phyloP scores from a whole-genome alignment of 1,284 basidiomycete genomes.

The Leccinum pachyderme region DNA sequence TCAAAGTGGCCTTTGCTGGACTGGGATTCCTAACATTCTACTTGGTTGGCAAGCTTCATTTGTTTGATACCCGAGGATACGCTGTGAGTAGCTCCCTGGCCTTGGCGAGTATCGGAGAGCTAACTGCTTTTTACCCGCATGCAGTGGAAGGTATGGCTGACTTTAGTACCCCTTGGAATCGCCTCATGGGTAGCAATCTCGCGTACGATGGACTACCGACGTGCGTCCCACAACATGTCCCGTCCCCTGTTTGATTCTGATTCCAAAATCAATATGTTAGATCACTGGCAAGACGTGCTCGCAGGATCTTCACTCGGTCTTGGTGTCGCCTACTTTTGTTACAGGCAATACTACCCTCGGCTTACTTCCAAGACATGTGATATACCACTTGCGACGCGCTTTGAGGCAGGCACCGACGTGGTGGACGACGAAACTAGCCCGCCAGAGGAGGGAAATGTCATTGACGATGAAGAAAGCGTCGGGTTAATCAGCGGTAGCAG shows the following conservation, averaged over 20 bases:
- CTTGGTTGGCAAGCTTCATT: slow-evolving; percentile 71
- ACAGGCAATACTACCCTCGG: slow-evolving; percentile 44
- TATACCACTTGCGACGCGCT: slow-evolving; percentile 46
- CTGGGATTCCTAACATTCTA: slow-evolving; percentile 74
- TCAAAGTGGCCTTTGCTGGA: slow-evolving; percentile 67
- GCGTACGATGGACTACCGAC: slow-evolving; percentile 66
- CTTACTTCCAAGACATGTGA: slow-evolving; percentile 38
- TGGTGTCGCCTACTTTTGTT: slow-evolving; percentile 47
- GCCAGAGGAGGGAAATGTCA: slow-evolving; percentile 13
- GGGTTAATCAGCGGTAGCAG: slow-evolving; percentile 18
- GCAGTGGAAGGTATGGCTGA: slow-evolving; percentile 67
- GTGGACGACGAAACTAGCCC: not conserved
- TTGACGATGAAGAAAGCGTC: slow-evolving; percentile 37
- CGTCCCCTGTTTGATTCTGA: not conserved
- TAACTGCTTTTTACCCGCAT: not conserved
- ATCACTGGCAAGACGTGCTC: slow-evolving; percentile 57
- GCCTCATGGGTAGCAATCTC: slow-evolving; percentile 69
- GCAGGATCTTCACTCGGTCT: slow-evolving; percentile 52
- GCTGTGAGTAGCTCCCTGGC: slow-evolving; percentile 38
- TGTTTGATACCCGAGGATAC: slow-evolving; percentile 66
- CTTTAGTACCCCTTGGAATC: slow-evolving; percentile 57
- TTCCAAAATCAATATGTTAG: slow-evolving; percentile 20
- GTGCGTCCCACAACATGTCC: slow-evolving; percentile 36
- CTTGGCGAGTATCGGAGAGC: not conserved
- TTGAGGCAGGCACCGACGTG: slow-evolving; percentile 11